Evolutionary conservation across 2,329 filamentous ascomycete genomes (phyloP), one percentile per base, ranked within the genome.

Genomic region (Aspergillus sp.): DNA sequence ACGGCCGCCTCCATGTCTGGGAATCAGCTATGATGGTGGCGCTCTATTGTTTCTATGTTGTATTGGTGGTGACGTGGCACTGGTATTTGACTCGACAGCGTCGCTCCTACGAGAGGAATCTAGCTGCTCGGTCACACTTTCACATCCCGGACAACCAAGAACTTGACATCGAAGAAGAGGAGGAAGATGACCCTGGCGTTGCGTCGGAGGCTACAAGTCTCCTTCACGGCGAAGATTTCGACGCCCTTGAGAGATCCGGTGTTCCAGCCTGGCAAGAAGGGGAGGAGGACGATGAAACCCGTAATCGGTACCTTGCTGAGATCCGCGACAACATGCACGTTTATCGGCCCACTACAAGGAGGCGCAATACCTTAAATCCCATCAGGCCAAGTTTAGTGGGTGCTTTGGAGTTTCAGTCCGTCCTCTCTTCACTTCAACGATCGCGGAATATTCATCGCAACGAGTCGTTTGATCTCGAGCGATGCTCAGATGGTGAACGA

Each of bases 361-460:
- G 89, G 66, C 89, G 88, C 65, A 92, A 83, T 50, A 87, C 91
- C 2, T 84, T 93, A 62, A 94, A 88, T 6, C 90, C 92, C 0
- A 97, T 99, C 63, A 85, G 95, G 47, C 94, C 95, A 1, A 98
- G 95, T 80, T 80, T 99, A 50, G 89, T 99, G 3, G 95, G 95
- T 47, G 95, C 91, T 8, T 81, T 99, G 59, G 95, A 99, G 76
- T 99, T 99, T 69, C 86, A 93, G 68, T 94, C 94, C 2, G 89
- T 96, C 3, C 80, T 99, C 49, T 89, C 91, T n/a, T 92, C 92
- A 2, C 78, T 99, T 59, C 88, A 96, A 69, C 90, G 88, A 65
- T 90, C 92, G 58, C 86, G 90, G 70, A 95, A 91, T 64, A 85
- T 90, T 25, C 87, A 88, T 67, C 84, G 62, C 25, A 63, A 90